Percentiles rank a stretch among this genome's conserved stretches.
These are phyloP conservation scores for Capillidium rhysosporum DNA, from an alignment of 371 early-diverging fungal species.

Conservation along the genomic window DNA sequence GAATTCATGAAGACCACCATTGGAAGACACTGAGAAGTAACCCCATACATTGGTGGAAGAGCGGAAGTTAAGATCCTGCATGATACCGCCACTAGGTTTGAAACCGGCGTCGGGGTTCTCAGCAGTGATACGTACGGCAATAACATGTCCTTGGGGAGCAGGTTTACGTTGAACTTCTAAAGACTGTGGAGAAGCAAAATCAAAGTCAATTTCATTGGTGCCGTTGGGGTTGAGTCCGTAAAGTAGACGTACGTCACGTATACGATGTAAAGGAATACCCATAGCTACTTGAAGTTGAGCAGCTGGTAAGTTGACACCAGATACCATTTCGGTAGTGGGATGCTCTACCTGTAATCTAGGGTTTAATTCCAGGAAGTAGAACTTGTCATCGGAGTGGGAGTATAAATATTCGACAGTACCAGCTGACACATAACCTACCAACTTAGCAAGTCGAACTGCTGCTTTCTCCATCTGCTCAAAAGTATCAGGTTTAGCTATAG, in stretches of 20 bases:
- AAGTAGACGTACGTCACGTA: constrained; percentile 86
- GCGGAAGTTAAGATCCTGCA: constrained; percentile 88
- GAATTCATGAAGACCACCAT: constrained; percentile 93
- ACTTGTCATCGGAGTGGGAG: constrained; percentile 60
- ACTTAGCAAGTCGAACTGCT: constrained; percentile 77
- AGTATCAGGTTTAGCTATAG: constrained; percentile 16
- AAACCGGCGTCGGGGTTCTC: constrained; percentile 76
- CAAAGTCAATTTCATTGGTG: constrained; percentile 83
- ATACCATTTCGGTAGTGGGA: constrained; percentile 97
- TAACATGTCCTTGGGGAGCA: constrained; percentile 62
- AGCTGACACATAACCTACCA: constrained; percentile 78
- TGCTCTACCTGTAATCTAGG: constrained; percentile 99
- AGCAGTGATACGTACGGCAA: constrained; percentile 89
- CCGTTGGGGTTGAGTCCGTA: constrained; percentile 74
- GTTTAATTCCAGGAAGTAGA: constrained; percentile 96
- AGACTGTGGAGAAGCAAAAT: constrained; percentile 53
- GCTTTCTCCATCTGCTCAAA: constrained; percentile 65
- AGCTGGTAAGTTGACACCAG: constrained; percentile 93
- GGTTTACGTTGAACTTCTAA: constrained; percentile 67
- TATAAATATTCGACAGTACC: constrained; percentile 98
- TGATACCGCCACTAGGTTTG: constrained; percentile 88
- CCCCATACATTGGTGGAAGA: constrained; percentile 93
- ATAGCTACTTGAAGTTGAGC: constrained; percentile 95
- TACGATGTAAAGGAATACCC: constrained; percentile 60
- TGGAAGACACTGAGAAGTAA: constrained; percentile 89